Conservation (phyloP, 1,139 yeast genomes). For the Yamadazyma triangularis region DNA sequence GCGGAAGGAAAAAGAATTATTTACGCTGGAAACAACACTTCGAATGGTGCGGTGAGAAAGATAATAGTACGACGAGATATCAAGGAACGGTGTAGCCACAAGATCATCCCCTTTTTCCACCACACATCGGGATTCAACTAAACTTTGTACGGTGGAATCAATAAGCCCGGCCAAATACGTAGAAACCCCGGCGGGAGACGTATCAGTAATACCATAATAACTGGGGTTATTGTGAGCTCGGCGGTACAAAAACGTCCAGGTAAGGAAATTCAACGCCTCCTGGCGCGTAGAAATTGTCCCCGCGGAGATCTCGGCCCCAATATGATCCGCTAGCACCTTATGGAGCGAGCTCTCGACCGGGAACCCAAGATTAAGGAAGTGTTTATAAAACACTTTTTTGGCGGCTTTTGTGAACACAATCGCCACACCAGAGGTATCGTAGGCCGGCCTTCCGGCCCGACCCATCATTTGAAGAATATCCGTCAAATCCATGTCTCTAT, state of each 20-base stretch:
- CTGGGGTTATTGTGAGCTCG: slow-evolving; percentile 96
- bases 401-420: slow-evolving; percentile 91
- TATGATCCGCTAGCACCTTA: slow-evolving; percentile 87
- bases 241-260: slow-evolving; percentile 92
- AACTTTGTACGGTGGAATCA: slow-evolving; percentile 63
- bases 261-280: slow-evolving; percentile 87
- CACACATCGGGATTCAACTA: slow-evolving; percentile 73
- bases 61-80: slow-evolving; percentile 87
- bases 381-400: slow-evolving; percentile 88
- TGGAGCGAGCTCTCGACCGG: slow-evolving; percentile 97
- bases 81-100: slow-evolving; percentile 75
- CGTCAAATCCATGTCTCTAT: slow-evolving; percentile 86
- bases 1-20: slow-evolving; percentile 51
- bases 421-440: slow-evolving; percentile 92
- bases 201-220: slow-evolving; percentile 82
- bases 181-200: slow-evolving; percentile 61
- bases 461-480: slow-evolving; percentile 92
- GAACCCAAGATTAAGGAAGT: slow-evolving; percentile 90
- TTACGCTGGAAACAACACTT: slow-evolving; percentile 52
- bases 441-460: slow-evolving; percentile 96
- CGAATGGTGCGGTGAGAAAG: slow-evolving; percentile 88
- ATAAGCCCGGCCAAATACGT: slow-evolving; percentile 67
- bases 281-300: slow-evolving; percentile 81
- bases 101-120: slow-evolving; percentile 43
- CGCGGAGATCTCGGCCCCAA: slow-evolving; percentile 93